phyloP scores from a whole-genome alignment of 2,329 filamentous ascomycete genomes.

The Stagonosporopsis vannaccii region DNA sequence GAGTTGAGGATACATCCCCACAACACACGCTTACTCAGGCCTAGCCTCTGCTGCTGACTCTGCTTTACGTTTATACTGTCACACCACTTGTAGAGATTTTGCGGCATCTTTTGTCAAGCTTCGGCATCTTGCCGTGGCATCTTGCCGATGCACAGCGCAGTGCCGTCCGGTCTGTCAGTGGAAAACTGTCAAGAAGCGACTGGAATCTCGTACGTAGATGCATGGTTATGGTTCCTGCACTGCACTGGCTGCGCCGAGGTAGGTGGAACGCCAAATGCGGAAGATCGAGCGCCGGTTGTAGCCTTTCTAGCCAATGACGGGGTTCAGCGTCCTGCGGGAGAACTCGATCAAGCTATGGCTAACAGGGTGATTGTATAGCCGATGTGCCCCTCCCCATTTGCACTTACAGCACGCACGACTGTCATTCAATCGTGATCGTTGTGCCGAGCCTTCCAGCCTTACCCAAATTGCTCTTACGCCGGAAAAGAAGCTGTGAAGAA shows the following conservation, averaged over 20 bases:
- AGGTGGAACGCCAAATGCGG: conserved; percentile 14
- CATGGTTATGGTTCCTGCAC: neutral
- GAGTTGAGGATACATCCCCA: conserved; percentile 16
- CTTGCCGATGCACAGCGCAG: conserved; percentile 11
- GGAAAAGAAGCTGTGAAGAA: neutral
- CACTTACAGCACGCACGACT: neutral
- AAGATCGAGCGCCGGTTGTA: conserved; percentile 13
- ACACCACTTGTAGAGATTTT: conserved; percentile 11
- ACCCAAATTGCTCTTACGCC: neutral
- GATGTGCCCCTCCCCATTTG: conserved; percentile 8
- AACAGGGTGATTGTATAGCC: conserved; percentile 1
- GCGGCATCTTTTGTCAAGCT: conserved; percentile 9
- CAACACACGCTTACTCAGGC: conserved; percentile 13
- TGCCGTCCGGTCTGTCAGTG: neutral
- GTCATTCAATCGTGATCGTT: neutral
- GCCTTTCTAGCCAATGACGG: conserved; percentile 2
- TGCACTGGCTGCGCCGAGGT: neutral
- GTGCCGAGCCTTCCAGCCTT: neutral
- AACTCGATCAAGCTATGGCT: neutral
- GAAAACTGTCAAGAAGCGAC: neutral
- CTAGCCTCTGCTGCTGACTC: conserved; percentile 16
- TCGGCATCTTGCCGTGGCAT: conserved; percentile 22
- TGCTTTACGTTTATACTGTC: conserved; percentile 9
- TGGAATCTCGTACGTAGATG: neutral
- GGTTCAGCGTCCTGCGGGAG: neutral